These are phyloP conservation scores for Saxophila tyrrhenica DNA, from an alignment of 495 filamentous ascomycete genomes.

Conservation along the genomic window DNA sequence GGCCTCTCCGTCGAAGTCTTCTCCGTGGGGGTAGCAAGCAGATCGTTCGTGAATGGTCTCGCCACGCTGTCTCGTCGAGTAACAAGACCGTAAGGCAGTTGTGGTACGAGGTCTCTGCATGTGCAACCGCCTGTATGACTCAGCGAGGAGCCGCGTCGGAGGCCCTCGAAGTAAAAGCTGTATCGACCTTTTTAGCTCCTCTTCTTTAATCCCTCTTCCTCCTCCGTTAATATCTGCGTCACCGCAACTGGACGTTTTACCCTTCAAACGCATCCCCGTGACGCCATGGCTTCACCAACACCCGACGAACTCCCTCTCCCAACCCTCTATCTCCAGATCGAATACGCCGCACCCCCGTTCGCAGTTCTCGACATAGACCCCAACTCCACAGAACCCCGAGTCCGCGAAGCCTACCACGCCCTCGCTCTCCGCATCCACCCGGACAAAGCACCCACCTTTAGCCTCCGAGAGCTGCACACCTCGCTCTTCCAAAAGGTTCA, in stretches of 20 bases:
- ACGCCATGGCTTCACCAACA: not conserved
- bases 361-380: not conserved
- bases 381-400: not conserved
- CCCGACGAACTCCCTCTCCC: not conserved
- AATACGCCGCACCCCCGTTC: not conserved
- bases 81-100: no score
- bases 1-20: no score
- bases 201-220: no score
- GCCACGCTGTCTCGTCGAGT: no score
- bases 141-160: no score
- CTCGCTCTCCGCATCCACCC: conserved; percentile 1
- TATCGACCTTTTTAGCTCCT: no score
- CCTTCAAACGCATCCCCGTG: not conserved
- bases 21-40: no score
- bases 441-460: not conserved
- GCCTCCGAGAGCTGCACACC: not conserved
- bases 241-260: not conserved
- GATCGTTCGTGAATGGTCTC: no score
- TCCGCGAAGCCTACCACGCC: not conserved
- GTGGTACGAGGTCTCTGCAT: no score
- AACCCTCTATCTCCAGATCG: conserved; percentile 1
- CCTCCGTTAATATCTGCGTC: no score
- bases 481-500: conserved; percentile 1
- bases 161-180: no score
- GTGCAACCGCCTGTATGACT: no score